Evolutionary conservation across 139 green algal species (phyloP).

Genomic region (Micractinium conductrix): DNA sequence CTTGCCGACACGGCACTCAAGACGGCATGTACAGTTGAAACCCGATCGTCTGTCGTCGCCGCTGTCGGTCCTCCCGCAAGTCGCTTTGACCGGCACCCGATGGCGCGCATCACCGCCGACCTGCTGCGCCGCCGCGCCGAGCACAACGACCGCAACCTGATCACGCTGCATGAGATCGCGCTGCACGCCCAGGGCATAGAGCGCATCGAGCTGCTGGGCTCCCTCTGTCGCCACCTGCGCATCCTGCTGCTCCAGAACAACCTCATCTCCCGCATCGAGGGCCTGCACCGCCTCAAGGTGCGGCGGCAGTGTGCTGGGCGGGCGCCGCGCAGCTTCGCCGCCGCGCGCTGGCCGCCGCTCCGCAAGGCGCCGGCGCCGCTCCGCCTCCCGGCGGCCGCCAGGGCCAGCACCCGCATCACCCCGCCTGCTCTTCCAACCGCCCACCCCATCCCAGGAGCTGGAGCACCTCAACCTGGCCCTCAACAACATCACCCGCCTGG

Average conservation of each 20-base stretch:
- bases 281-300: constrained; percentile 92
- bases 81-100: constrained; percentile 28
- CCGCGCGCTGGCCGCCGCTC: too few species aligned
- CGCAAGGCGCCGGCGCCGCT: too few species aligned
- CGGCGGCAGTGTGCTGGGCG: too few species aligned
- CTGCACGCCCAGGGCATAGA: constrained; percentile 93
- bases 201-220: constrained; percentile 82
- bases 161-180: constrained; percentile 86
- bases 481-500: constrained; percentile 89
- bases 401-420: too few species aligned
- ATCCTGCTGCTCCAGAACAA: constrained; percentile 97
- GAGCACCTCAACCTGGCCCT: constrained; percentile 93
- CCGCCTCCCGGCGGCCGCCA: too few species aligned
- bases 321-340: too few species aligned
- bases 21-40: too few species aligned
- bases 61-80: too few species aligned
- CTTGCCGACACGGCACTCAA: too few species aligned
- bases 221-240: constrained; percentile 79
- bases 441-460: constrained; percentile 83
- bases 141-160: constrained; percentile 90
- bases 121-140: constrained; percentile 79
- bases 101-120: constrained; percentile 63
- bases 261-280: constrained; percentile 86
- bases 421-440: too few species aligned
- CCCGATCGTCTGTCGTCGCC: too few species aligned